Conservation (phyloP, 2,329 filamentous ascomycete species). For the Purpureocillium lavendulum region DNA sequence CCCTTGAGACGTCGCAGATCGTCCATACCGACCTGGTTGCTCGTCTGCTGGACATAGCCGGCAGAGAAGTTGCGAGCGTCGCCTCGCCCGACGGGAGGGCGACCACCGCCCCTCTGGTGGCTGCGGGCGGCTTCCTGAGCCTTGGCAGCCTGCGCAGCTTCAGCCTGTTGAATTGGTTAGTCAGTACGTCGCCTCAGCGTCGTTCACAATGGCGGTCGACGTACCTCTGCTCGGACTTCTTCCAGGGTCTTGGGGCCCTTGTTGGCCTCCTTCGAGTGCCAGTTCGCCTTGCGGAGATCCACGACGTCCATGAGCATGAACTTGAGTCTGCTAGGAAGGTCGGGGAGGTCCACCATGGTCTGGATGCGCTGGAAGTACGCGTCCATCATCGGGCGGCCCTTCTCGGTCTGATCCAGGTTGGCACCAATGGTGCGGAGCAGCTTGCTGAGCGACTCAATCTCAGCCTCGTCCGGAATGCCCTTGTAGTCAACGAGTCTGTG, state of each 20-base stretch:
- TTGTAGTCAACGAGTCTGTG: constrained; percentile 95
- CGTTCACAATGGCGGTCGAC: constrained; percentile 13
- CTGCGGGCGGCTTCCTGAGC: constrained; percentile 61
- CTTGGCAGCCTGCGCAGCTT: constrained; percentile 71
- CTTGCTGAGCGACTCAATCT: constrained; percentile 92
- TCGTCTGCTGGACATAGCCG: constrained; percentile 62
- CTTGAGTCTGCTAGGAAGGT: constrained; percentile 76
- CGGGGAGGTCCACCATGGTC: constrained; percentile 69
- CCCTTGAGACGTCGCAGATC: constrained; percentile 79
- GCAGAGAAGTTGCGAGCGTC: constrained; percentile 79
- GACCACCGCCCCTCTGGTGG: constrained; percentile 62
- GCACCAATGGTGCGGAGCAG: constrained; percentile 84
- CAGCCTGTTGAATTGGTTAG: constrained; percentile 36
- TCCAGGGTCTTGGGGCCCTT: constrained; percentile 97
- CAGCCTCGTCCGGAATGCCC: constrained; percentile 85
- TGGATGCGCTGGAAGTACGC: constrained; percentile 89
- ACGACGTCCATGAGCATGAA: constrained; percentile 97
- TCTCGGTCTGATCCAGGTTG: constrained; percentile 76
- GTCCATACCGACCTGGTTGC: constrained; percentile 84
- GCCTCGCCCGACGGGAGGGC: constrained; percentile 68
- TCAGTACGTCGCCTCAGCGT: constrained; percentile 12
- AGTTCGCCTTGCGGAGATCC: constrained; percentile 69
- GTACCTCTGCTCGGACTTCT: constrained; percentile 75
- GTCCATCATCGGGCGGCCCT: constrained; percentile 81
- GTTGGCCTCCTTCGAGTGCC: constrained; percentile 80